phyloP scores from a whole-genome alignment of 352 stramenopile species.

The Globisporangium megalacanthum region DNA sequence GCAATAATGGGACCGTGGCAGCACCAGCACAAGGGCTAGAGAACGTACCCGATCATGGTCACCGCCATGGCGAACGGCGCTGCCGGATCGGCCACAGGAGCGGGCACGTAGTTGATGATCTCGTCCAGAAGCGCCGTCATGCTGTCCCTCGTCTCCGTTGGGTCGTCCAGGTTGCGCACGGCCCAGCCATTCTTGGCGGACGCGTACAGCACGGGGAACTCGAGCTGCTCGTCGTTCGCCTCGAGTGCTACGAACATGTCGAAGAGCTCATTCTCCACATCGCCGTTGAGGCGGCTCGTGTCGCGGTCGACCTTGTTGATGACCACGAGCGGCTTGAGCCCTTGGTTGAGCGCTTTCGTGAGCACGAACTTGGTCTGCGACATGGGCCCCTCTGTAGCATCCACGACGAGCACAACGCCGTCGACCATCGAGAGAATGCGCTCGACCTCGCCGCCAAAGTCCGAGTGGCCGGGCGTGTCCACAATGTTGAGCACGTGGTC shows the following conservation, averaged over 20 bases:
- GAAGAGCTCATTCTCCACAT: conserved; percentile 97
- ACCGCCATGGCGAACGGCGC: conserved; percentile 94
- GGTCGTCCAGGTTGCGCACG: conserved; percentile 84
- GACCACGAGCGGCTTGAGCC: conserved; percentile 94
- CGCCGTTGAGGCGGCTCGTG: conserved; percentile 86
- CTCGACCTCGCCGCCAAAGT: conserved; percentile 99
- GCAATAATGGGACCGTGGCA: not conserved
- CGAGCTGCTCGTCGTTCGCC: conserved; percentile 93
- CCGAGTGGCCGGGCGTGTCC: conserved; percentile 97
- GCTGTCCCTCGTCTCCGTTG: conserved; percentile 53
- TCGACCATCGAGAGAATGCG: conserved; percentile 97
- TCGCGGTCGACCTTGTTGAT: conserved; percentile 98
- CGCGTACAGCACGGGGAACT: conserved; percentile 96
- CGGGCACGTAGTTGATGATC: conserved; percentile 91
- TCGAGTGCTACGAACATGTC: conserved; percentile 96
- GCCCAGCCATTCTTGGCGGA: conserved; percentile 95
- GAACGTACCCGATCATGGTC: conserved; percentile 87
- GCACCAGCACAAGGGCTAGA: not conserved
- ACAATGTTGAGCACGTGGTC: conserved; percentile 96
- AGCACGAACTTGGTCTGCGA: conserved; percentile 99
- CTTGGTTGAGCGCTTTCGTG: conserved; percentile 91
- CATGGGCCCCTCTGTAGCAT: conserved; percentile 96
- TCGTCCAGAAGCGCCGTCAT: conserved; percentile 97
- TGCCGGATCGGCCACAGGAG: conserved; percentile 75
- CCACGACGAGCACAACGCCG: conserved; percentile 96